Percentiles rank a stretch among this genome's conserved stretches.
Conservation (phyloP, 2,329 filamentous ascomycete species). For the Hypomyces perniciosus region DNA sequence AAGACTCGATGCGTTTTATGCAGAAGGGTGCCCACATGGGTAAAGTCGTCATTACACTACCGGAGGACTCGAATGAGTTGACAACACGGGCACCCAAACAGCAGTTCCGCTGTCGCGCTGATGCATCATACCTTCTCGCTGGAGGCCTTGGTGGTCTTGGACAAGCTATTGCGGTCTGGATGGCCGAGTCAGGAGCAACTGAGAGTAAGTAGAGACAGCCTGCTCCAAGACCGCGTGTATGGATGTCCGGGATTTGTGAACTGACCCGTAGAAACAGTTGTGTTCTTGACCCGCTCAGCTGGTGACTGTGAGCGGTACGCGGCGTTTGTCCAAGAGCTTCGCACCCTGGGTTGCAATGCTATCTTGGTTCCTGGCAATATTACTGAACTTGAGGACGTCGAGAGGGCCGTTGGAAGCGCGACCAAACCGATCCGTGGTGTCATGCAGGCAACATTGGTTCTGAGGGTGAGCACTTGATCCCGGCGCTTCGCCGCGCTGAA, state of each 20-base stretch:
- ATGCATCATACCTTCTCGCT: slow-evolving; percentile 19
- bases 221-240: too few species aligned
- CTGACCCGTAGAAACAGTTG: slow-evolving; percentile 20
- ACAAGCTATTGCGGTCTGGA: slow-evolving; percentile 23
- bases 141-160: slow-evolving; percentile 30
- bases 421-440: slow-evolving; percentile 31
- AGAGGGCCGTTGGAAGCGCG: slow-evolving; percentile 16
- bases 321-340: slow-evolving; percentile 19
- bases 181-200: slow-evolving; percentile 24
- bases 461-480: slow-evolving; percentile 16
- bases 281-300: slow-evolving; percentile 23
- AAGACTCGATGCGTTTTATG: slow-evolving; percentile 13
- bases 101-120: neutral
- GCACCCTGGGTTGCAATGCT: slow-evolving; percentile 20
- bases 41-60: slow-evolving; percentile 29
- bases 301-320: slow-evolving; percentile 11
- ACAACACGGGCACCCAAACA: neutral
- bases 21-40: slow-evolving; percentile 17
- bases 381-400: slow-evolving; percentile 22
- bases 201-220: neutral
- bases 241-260: neutral
- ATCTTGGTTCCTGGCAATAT: slow-evolving; percentile 30
- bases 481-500: neutral
- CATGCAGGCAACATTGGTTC: slow-evolving; percentile 37
- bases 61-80: slow-evolving; percentile 2